Evolutionary conservation across 176 grass and related monocot genomes (phyloP), one percentile per base, ranked within the genome.

Genomic region (Calamus simplicifolius): DNA sequence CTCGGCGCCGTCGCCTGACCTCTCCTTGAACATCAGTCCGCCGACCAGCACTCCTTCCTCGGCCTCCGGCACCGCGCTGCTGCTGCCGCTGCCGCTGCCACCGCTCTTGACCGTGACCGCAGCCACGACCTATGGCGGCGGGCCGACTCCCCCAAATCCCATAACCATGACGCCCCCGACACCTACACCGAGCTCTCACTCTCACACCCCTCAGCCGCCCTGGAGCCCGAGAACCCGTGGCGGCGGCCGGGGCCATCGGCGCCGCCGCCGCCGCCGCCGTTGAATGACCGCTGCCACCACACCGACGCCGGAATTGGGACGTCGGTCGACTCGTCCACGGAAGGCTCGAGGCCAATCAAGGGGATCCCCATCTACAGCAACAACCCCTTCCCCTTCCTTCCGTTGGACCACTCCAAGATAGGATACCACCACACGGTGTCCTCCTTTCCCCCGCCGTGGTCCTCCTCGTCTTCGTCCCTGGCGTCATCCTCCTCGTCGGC

Each of bases 1-100:
- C 77, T 51, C 77, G 0, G 25, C 29, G 29, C 28, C 56, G 48
- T 50, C 56, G 10, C 77, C 70, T 13, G 70, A 80, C 67, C 63
- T 80, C 64, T 74, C 77, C 54, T 62, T 80, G 54, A 56, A 73
- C 71, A 80, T 80, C 27, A 62, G 63, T 21, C 77, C 63, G 16
- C 70, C 77, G 17, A 73, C 54, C 72, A 68, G 19, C 56, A 12
- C 7, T 29, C 29, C 18, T 51, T 58, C 50, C 16, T 25, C 57
- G 26, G 69, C 21, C 10, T 61, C 52, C 19, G 30, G 67, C 65
- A 5, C 6, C 4, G 7, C n/a, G n/a, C n/a, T n/a, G n/a, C n/a
- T n/a, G n/a, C n/a, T n/a, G n/a, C 57, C 48, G 61, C 6, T 26
- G 26, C 56, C 60, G 5, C 74, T 27, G 29, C 18, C 27, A 21